Percentiles rank a stretch among this genome's conserved stretches.
These are phyloP conservation scores for Beta lomatogona DNA, from an alignment of 179 eudicot genomes.

Conservation along the genomic window DNA sequence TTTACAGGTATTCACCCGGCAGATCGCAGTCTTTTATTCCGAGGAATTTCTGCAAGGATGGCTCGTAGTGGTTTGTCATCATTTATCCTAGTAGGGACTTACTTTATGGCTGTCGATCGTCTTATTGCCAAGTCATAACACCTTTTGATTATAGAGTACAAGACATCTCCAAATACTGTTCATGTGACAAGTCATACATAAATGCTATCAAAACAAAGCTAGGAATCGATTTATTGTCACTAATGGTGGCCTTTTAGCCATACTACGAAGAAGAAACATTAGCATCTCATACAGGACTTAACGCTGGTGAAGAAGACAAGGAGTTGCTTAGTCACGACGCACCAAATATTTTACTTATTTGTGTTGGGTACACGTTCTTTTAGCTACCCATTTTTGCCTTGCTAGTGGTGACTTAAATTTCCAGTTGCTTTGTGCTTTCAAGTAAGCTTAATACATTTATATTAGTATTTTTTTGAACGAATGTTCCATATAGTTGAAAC, in stretches of 20 bases:
- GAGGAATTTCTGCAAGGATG: slow-evolving; percentile 75
- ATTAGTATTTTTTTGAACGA: neutral
- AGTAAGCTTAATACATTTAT: slow-evolving; percentile 12
- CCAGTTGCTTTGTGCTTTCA: slow-evolving; percentile 15
- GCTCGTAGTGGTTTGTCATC: slow-evolving; percentile 88
- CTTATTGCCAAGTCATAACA: slow-evolving; percentile 37
- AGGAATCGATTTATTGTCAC: neutral
- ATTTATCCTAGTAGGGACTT: slow-evolving; percentile 65
- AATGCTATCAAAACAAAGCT: slow-evolving; percentile 2
- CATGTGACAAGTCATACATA: neutral
- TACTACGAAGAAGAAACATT: neutral
- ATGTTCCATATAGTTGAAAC: slow-evolving; percentile 5
- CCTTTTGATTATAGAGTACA: neutral
- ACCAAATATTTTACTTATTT: neutral
- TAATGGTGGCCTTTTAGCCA: too few species aligned
- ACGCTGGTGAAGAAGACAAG: neutral
- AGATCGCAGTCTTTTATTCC: slow-evolving; percentile 70
- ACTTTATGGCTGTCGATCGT: slow-evolving; percentile 59
- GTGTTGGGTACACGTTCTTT: slow-evolving; percentile 11
- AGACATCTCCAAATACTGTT: too few species aligned
- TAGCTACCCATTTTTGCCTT: neutral
- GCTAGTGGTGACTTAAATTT: slow-evolving; percentile 12
- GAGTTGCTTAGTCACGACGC: neutral
- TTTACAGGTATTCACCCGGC: slow-evolving; percentile 81
- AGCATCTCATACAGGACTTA: neutral